Base-by-base conservation (phyloP, 306 rosid genomes). In the Albizia julibrissin region DNA sequence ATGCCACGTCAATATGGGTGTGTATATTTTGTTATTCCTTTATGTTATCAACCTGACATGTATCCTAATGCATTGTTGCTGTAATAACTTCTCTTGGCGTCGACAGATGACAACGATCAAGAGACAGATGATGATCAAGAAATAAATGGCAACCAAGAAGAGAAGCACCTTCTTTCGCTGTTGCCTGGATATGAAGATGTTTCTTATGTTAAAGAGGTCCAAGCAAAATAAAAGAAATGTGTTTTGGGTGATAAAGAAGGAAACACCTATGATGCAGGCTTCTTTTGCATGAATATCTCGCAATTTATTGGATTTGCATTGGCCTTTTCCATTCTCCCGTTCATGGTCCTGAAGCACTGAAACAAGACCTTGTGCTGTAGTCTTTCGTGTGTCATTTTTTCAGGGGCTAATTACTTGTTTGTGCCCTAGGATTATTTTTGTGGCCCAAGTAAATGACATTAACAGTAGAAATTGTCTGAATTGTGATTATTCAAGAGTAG, bases 1-100 rank as follows among this genome's bases (percentile, higher is more conserved):
- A 82, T 89, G 86, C 85, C 94, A 86, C 22, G 94, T 91, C 4
- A 85, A 74, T 77, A 88, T 94, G 3, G 99, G 99, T 96, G 77
- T 83, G 88, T 84, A 76, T 29, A 77, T 70, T 62, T 66, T 73
- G 24, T 6, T 58, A 70, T 18, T 71, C 69, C 13, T 64, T 40
- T 3, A 15, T 69, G 70, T 21, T 40, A 40, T 69, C 54, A 47
- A 72, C 26, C 12, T 27, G 80, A 73, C 69, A 26, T 75, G 54
- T 26, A 27, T 68, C 65, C 67, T 66, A 54, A 68, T 82, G 69
- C 71, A 61, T 72, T 34, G 65, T 29, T 34, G 43, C 37, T 81
- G 69, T 69, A 72, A 75, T 61, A 49, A 86, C 76, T 31, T 68
- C 75, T 61, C 40, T 79, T 76, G 79, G 56, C 58, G 75, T 69